Conservation (phyloP, 352 stramenopile genomes). For the Globisporangium ultimum region DNA sequence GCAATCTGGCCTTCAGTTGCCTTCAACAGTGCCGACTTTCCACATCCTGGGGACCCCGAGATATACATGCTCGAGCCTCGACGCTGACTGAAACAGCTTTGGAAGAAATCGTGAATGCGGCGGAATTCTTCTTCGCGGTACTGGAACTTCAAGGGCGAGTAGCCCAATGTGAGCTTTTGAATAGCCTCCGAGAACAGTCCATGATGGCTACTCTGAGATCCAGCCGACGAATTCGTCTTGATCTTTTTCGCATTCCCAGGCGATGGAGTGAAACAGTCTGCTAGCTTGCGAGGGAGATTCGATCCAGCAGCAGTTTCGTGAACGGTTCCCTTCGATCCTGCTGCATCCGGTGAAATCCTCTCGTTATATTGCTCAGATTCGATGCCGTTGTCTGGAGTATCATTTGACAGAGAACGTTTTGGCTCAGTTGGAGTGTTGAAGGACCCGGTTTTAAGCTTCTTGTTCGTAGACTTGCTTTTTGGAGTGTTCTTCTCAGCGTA, state of each 20-base stretch:
- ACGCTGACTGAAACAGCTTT: conserved; percentile 43
- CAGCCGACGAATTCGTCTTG: conserved; percentile 8
- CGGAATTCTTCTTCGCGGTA: conserved; percentile 60
- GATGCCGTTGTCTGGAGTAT: background rate
- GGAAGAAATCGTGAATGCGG: conserved; percentile 56
- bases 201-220: conserved; percentile 10
- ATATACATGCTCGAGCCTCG: conserved; percentile 72
- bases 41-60: conserved; percentile 70
- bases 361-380: conserved; percentile 19
- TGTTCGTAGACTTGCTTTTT: conserved; percentile 8
- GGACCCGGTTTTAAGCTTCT: conserved; percentile 9
- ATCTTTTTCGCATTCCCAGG: conserved; percentile 26
- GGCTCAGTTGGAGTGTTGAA: conserved; percentile 18
- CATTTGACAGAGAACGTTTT: background rate
- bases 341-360: conserved; percentile 42
- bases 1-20: conserved; percentile 45
- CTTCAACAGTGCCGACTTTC: conserved; percentile 74
- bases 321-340: conserved; percentile 21
- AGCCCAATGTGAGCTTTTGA: conserved; percentile 43
- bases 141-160: conserved; percentile 39
- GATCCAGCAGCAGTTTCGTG: conserved; percentile 17
- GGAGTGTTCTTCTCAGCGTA: background rate
- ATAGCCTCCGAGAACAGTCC: conserved; percentile 35
- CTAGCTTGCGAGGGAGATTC: conserved; percentile 34
- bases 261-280: conserved; percentile 69